phyloP scores from a whole-genome alignment of 1,284 basidiomycete genomes.

The Athelia psychrophila region DNA sequence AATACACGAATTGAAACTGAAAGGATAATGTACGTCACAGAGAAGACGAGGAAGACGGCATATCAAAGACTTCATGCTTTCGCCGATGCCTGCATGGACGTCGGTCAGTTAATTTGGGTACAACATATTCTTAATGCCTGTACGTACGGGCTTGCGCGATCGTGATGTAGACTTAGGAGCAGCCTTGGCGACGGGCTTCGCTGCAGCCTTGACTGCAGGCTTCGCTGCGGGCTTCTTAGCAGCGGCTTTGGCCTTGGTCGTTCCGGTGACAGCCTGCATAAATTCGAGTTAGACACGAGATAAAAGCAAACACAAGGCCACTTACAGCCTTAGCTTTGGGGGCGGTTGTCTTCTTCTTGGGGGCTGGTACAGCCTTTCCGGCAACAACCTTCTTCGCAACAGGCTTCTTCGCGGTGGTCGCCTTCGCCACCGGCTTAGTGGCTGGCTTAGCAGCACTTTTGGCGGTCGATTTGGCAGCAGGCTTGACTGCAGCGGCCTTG shows the following conservation, averaged over 20 bases:
- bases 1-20: not conserved
- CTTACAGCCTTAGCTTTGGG: not conserved
- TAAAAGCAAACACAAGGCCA: not conserved
- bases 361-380: slow-evolving; percentile 10
- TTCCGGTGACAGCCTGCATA: slow-evolving; percentile 1
- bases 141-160: not conserved
- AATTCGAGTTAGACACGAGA: not conserved
- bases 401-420: slow-evolving; percentile 17
- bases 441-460: no score
- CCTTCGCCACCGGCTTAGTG: no score
- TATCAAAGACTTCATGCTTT: not conserved
- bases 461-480: no score
- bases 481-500: no score
- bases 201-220: not conserved
- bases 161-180: slow-evolving; percentile 5
- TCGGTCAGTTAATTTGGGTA: no score
- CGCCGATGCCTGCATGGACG: not conserved
- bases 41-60: not conserved
- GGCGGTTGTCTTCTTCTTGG: not conserved
- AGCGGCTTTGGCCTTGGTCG: not conserved
- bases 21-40: slow-evolving; percentile 1
- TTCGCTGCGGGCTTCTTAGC: not conserved
- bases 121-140: not conserved
- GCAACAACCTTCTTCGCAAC: slow-evolving; percentile 18
- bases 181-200: slow-evolving; percentile 19